A percentile compares a stretch with the other conserved stretches of the same genome.
Conservation (phyloP, 2,329 filamentous ascomycete genomes). For the Peltaster fructicola region DNA sequence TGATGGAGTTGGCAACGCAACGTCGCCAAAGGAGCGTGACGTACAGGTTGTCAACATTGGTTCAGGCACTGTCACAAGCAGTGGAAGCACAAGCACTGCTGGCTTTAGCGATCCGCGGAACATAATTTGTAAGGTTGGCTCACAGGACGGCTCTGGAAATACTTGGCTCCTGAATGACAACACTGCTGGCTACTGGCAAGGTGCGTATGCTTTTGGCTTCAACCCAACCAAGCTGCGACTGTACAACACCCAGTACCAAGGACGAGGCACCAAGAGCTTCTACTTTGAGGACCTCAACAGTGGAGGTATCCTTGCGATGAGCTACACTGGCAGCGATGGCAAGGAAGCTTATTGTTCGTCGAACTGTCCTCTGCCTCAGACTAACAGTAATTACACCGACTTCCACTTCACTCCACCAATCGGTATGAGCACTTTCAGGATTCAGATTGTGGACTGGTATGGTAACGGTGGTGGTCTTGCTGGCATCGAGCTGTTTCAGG, state of each 20-base stretch:
- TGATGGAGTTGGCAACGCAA: conserved; percentile 69
- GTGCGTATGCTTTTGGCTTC: conserved; percentile 67
- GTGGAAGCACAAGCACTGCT: conserved; percentile 39
- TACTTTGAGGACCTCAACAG: conserved; percentile 72
- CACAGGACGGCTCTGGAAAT: conserved; percentile 49
- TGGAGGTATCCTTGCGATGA: conserved; percentile 90
- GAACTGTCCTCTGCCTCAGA: conserved; percentile 60
- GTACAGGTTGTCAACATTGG: conserved; percentile 70
- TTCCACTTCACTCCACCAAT: conserved; percentile 79
- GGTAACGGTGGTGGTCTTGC: conserved; percentile 68
- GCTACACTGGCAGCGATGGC: conserved; percentile 61
- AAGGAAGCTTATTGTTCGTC: conserved; percentile 57
- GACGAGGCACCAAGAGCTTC: conserved; percentile 69
- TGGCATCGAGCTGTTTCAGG: conserved; percentile 72
- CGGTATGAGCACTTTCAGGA: conserved; percentile 70
- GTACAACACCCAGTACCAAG: conserved; percentile 71
- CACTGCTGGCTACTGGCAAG: conserved; percentile 65
- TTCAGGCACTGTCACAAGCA: conserved; percentile 54
- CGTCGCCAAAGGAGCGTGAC: conserved; percentile 46
- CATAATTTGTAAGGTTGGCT: conserved; percentile 62
- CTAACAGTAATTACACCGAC: conserved; percentile 60
- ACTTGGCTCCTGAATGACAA: conserved; percentile 70
- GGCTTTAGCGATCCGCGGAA: conserved; percentile 62
- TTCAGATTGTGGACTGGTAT: conserved; percentile 79
- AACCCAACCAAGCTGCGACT: conserved; percentile 72